A percentile compares a stretch with the other conserved stretches of the same genome.
phyloP scores from a whole-genome alignment of 306 rosid species.

The Castanopsis chinensis region DNA sequence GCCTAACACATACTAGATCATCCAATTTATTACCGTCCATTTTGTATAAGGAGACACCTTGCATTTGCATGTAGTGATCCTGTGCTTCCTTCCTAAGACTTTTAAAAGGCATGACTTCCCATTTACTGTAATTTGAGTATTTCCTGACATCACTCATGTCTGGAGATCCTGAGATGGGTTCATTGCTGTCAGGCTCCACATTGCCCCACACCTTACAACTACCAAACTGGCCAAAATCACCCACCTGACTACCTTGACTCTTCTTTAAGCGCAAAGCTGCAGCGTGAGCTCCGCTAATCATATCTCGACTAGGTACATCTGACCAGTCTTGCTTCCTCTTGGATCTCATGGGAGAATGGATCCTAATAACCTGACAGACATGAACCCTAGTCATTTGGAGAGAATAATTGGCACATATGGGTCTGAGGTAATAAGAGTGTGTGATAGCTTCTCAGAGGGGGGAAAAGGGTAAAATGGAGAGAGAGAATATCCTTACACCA shows the following conservation, averaged over 20 bases:
- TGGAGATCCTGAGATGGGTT: slow-evolving; percentile 81
- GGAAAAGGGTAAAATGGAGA: background rate
- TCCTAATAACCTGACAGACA: slow-evolving; percentile 75
- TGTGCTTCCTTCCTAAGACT: slow-evolving; percentile 80
- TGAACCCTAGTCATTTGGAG: background rate
- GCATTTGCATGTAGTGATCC: slow-evolving; percentile 71
- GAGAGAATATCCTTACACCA: slow-evolving; percentile 58
- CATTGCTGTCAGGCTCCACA: slow-evolving; percentile 57
- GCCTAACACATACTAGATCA: slow-evolving; percentile 91
- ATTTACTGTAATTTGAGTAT: slow-evolving; percentile 70
- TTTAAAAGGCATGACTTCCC: slow-evolving; percentile 83
- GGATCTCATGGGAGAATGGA: slow-evolving; percentile 98
- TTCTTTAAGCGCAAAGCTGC: slow-evolving; percentile 70
- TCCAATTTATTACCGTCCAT: slow-evolving; percentile 97
- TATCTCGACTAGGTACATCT: slow-evolving; percentile 72
- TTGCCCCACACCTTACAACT: slow-evolving; percentile 90
- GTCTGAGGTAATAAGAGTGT: background rate
- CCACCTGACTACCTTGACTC: slow-evolving; percentile 32
- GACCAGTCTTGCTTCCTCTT: slow-evolving; percentile 86
- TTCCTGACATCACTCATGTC: slow-evolving; percentile 84
- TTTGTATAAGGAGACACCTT: slow-evolving; percentile 82
- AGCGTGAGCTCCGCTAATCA: slow-evolving; percentile 75
- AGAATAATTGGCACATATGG: background rate
- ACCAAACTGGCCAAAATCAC: slow-evolving; percentile 78
- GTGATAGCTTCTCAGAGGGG: background rate